Evolutionary conservation across 2,329 filamentous ascomycete genomes (phyloP).

Genomic region (Claviceps capensis): DNA sequence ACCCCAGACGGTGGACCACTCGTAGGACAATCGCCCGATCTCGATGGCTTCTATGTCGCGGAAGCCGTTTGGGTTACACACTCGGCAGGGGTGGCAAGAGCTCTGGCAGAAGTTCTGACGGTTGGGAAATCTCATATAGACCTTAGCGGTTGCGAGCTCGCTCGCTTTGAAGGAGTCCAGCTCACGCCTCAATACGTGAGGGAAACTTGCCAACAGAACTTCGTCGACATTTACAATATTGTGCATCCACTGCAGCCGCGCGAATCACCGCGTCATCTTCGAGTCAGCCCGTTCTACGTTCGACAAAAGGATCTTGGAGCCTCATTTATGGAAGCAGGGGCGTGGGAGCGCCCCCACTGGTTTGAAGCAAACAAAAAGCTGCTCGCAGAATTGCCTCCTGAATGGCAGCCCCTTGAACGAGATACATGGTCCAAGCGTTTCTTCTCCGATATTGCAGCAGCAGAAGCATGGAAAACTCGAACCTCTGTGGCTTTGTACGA

Average conservation of each 20-base stretch:
- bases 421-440: slow-evolving; percentile 45
- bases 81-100: slow-evolving; percentile 47
- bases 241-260: slow-evolving; percentile 45
- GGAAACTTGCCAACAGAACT: slow-evolving; percentile 47
- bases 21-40: slow-evolving; percentile 40
- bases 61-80: slow-evolving; percentile 57
- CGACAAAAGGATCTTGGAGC: slow-evolving; percentile 41
- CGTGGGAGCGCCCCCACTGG: slow-evolving; percentile 52
- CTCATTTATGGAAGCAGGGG: slow-evolving; percentile 44
- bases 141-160: slow-evolving; percentile 43
- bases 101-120: slow-evolving; percentile 44
- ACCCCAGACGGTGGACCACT: slow-evolving; percentile 50
- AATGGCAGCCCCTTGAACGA: slow-evolving; percentile 40
- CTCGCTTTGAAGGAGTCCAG: slow-evolving; percentile 48
- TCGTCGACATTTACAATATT: slow-evolving; percentile 52
- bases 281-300: slow-evolving; percentile 42
- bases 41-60: slow-evolving; percentile 50
- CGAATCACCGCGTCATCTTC: slow-evolving; percentile 42
- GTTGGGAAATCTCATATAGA: slow-evolving; percentile 41
- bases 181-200: slow-evolving; percentile 39
- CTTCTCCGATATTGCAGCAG: slow-evolving; percentile 44
- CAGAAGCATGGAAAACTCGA: slow-evolving; percentile 51
- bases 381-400: slow-evolving; percentile 33
- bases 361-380: slow-evolving; percentile 42
- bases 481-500: slow-evolving; percentile 50